Base-by-base conservation (phyloP, 305 asterid species). In the Fraxinus ornus region DNA sequence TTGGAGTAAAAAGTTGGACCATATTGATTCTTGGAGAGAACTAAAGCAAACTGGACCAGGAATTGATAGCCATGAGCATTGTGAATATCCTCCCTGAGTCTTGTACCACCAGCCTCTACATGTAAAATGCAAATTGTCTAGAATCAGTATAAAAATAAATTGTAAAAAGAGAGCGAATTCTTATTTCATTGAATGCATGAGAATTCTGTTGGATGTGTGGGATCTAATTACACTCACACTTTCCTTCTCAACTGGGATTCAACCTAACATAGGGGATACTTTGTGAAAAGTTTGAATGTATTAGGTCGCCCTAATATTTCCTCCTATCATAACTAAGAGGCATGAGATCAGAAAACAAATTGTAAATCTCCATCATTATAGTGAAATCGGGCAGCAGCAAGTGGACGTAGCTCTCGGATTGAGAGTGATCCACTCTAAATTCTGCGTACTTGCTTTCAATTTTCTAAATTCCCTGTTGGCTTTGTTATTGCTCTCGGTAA, bases 31-130 rank as follows among this genome's bases (percentile, higher is more conserved):
- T 89, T 91, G 21, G 98, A 91, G 76, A 97, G 92, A 83, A 91
- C 85, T 89, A 95, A 90, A 78, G 99, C 98, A 95, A 97, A 97
- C 90, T 95, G 99, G 85, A 97, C 95, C 82, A 97, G 89, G 92
- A 87, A 95, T 80, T 97, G 99, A 90, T 97, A 97, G 79, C 99
- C 99, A 87, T 97, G 99, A 82, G 98, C 98, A 81, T 97, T 97
- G 86, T 92, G 99, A 86, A 97, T 91, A 87, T 95, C 98, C 93
- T 97, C 98, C 86, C 98, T 92, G 77, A 97, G 98, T 86, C 91
- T 90, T 80, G 89, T 84, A 83, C 94, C 97, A 83, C 97, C 92
- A 81, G 99, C 97, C 92, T 97, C 99, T 97, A 83, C 94, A 93
- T 75, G 85, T 81, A 88, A 86, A 90, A 84, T 32, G 10, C 22